These are phyloP conservation scores for Haberlea rhodopensis DNA, from an alignment of 257 asterid genomes.

Conservation along the genomic window DNA sequence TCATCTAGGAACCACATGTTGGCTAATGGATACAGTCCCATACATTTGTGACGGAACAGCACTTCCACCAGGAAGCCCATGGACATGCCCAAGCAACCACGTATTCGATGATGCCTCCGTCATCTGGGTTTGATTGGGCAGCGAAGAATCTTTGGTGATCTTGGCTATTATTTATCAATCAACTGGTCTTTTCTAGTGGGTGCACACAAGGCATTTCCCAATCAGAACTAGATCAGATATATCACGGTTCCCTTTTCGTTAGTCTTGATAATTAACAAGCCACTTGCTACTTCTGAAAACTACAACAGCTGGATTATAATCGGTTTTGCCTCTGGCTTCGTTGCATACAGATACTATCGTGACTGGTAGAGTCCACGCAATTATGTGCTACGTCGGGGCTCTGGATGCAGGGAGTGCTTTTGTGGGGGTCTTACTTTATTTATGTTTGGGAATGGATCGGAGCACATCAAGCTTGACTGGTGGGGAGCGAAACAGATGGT, in stretches of 20 bases:
- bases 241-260: constrained; percentile 63
- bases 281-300: constrained; percentile 84
- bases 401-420: constrained; percentile 92
- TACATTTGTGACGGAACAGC: constrained; percentile 63
- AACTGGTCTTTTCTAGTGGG: constrained; percentile 75
- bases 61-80: constrained; percentile 74
- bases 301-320: constrained; percentile 83
- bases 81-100: constrained; percentile 90
- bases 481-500: constrained; percentile 84
- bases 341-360: constrained; percentile 59
- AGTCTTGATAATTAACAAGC: constrained; percentile 69
- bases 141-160: constrained; percentile 67
- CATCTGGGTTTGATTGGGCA: constrained; percentile 85
- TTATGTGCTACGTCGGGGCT: constrained; percentile 71
- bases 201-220: constrained; percentile 61
- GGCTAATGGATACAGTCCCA: constrained; percentile 85
- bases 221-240: constrained; percentile 52
- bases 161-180: constrained; percentile 65
- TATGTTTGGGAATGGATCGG: constrained; percentile 68
- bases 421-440: constrained; percentile 76
- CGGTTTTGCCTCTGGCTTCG: constrained; percentile 68
- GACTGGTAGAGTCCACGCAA: constrained; percentile 83
- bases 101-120: constrained; percentile 86
- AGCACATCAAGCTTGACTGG: constrained; percentile 65
- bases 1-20: constrained; percentile 90